Evolutionary conservation across 1,284 basidiomycete genomes (phyloP).

Genomic region (Trichosporon inkin): DNA sequence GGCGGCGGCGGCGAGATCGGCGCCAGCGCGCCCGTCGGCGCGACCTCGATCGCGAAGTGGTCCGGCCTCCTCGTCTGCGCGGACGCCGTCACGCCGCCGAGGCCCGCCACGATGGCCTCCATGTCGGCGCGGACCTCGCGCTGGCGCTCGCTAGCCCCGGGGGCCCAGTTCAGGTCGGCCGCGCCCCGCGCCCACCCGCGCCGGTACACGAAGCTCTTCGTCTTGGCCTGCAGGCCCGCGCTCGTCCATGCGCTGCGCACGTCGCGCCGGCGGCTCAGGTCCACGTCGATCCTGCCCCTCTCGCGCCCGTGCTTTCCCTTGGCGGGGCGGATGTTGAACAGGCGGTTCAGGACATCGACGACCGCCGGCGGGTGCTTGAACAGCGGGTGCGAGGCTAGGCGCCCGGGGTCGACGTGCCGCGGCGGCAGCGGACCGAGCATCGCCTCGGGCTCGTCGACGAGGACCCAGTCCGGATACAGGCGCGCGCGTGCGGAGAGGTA

Average conservation of each 20-base stretch:
- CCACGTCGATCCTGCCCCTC: conserved; percentile 9
- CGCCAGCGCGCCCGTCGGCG: conserved; percentile 19
- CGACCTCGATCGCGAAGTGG: conserved; percentile 30
- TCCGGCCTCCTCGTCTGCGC: conserved; percentile 9
- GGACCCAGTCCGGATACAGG: conserved; percentile 19
- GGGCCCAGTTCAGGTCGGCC: conserved; percentile 31
- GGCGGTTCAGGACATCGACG: conserved; percentile 19
- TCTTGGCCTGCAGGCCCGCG: conserved; percentile 25
- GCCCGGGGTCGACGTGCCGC: conserved; percentile 8
- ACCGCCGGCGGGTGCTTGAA: conserved; percentile 31
- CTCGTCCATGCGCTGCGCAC: conserved; percentile 33
- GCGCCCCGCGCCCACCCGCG: conserved; percentile 30
- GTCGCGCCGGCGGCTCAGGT: conserved; percentile 21
- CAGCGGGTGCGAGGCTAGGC: conserved; percentile 23
- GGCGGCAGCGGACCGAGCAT: conserved; percentile 30
- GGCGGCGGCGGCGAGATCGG: neutral
- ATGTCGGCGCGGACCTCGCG: conserved; percentile 18
- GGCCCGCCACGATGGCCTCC: conserved; percentile 10
- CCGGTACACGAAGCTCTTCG: conserved; percentile 27
- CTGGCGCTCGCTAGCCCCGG: conserved; percentile 18
- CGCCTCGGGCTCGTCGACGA: conserved; percentile 39
- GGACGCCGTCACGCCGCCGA: neutral
- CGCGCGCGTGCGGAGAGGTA: neutral
- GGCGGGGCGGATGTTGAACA: conserved; percentile 21
- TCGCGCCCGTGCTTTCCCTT: neutral